Evolutionary conservation across 768 basidiomycete species (phyloP), one percentile per base, ranked within the genome.

Genomic region (Tephrocybe sp.): DNA sequence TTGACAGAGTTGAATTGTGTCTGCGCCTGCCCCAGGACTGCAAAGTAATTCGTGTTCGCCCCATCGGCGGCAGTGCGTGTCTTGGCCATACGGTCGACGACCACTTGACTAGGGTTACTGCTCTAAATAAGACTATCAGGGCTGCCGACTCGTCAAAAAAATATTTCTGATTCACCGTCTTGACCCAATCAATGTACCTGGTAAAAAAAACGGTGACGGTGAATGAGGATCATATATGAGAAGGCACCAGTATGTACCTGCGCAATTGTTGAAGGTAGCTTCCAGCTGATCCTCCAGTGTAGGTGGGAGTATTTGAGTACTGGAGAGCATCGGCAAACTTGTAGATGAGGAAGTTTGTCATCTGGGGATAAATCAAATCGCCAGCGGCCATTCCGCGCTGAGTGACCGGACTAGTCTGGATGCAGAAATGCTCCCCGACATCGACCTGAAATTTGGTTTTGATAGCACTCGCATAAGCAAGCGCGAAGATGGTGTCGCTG

Each of bases 401-500:
- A 28, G 42, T 46, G 43, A 30, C 26, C 13, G 50, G 50, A 16
- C 50, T 51, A 15, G 50, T 51, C 16, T 35, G 34, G 50, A 51
- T 45, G 42, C 21, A 12, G 27, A 11, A 13, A 22, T 44, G 26
- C 6, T 45, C 50, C 27, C 38, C 50, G 11, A 35, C 9, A 27
- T 46, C 44, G 25, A 44, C 16, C 34, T 36, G 43, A 24, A 51
- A 36, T 38, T 37, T 46, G 27, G 21, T 35, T n/a, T 45, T 51
- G 32, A 45, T 15, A 28, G 43, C 43, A 44, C 15, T 21, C 7
- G 41, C 42, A 38, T 51, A 45, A 8, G 34, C 50, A 26, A 31
- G 50, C n/a, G 42, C 50, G n/a, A 45, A 51, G 49, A 51, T 43
- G 42, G 30, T 31, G 41, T 43, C 49, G 31, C 5, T 19, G 13